Percentiles rank a stretch among this genome's conserved stretches.
phyloP scores from a whole-genome alignment of 345 rosid species.

The Rubroshorea leprosula region DNA sequence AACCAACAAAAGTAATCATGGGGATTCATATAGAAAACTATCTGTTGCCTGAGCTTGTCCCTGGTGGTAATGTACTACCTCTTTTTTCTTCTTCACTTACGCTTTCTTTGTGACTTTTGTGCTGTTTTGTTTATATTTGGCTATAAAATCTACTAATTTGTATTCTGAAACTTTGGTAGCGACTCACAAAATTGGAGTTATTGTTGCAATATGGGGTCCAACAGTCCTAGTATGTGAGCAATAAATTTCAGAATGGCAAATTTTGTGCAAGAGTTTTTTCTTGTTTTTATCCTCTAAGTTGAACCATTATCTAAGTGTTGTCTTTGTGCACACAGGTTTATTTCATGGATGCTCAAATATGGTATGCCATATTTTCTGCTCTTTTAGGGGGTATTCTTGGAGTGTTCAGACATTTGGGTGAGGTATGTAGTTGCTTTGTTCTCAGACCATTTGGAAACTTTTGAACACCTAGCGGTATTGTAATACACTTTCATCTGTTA shows the following conservation, averaged over 20 bases:
- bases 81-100: constrained; percentile 6
- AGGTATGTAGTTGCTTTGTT: constrained; percentile 55
- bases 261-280: too few relatives aligned
- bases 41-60: constrained; percentile 90
- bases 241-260: too few relatives aligned
- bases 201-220: constrained; percentile 94
- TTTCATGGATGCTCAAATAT: constrained; percentile 92
- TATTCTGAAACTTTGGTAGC: constrained; percentile 39
- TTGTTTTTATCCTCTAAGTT: too few relatives aligned
- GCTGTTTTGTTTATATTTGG: too few relatives aligned
- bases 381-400: constrained; percentile 93
- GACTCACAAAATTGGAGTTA: constrained; percentile 69
- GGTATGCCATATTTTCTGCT: constrained; percentile 95
- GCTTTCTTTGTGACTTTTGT: too few relatives aligned
- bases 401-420: constrained; percentile 95
- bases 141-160: too few relatives aligned
- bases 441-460: constrained; percentile 7
- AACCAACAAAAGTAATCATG: constrained; percentile 81
- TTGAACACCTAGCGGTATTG: not conserved
- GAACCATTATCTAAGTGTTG: too few relatives aligned
- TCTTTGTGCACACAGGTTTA: constrained; percentile 60
- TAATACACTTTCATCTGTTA: constrained; percentile 1
- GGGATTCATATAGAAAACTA: constrained; percentile 46
- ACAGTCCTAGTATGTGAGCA: constrained; percentile 64
- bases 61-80: constrained; percentile 43